Evolutionary conservation across 1,284 basidiomycete genomes (phyloP), one percentile per base, ranked within the genome.

Genomic region (Coriolopsis trogii): DNA sequence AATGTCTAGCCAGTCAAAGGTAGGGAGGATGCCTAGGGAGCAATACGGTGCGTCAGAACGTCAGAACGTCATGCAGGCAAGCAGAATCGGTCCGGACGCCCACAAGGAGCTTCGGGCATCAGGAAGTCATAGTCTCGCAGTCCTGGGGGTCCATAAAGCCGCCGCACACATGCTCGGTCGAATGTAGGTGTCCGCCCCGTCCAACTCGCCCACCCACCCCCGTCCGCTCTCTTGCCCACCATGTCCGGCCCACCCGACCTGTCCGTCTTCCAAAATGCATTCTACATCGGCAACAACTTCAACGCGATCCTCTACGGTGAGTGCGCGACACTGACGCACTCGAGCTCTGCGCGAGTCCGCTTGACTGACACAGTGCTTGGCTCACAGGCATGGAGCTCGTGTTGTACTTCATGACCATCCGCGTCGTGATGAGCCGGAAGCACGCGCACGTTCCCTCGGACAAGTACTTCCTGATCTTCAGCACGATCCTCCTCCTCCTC

Each of bases 301-400:
- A 59, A 55, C 36, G 56, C 56, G 20, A 65, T 66, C 4, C 29
- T 66, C 7, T 66, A 66, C 39, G 63, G 64, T 65, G 45, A 29
- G 60, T 36, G 3, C 3, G 15, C 34, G 15, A 7, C 6, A 24
- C 15, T 25, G 3, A 12, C 1, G 6, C 3, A 8, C 21, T 25
- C 6, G n/a, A n/a, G 8, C 10, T 18, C 16, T 31, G 15, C 18
- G n/a, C 10, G 6, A 4, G 33, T 9, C 8, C 20, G 28, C n/a
- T 16, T 36, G 12, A 40, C 16, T 24, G 25, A 38, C 26, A n/a
- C n/a, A n/a, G 13, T 5, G 8, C 29, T 25, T n/a, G 34, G 18
- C 25, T 9, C 20, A 9, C 39, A 65, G 64, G 64, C 20, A 45
- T 63, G 20, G 60, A 63, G 41, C 57, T 66, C n/a, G 47, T 62